Percentiles rank a stretch among this genome's conserved stretches.
These are phyloP conservation scores for Pichia sp. DNA, from an alignment of 1,139 yeast species.

Conservation along the genomic window DNA sequence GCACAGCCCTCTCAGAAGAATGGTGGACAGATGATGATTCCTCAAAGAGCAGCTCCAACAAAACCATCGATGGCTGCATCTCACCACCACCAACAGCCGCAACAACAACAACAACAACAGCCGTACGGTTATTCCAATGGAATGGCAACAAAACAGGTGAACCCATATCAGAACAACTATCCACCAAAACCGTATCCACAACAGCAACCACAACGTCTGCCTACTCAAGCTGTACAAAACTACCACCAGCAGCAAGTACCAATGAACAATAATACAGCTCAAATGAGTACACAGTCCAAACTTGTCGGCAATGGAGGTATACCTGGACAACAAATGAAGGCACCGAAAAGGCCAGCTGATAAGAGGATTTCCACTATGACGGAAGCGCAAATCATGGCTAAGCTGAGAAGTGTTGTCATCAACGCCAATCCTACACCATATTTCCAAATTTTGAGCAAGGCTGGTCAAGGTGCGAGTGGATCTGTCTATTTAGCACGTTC, in stretches of 20 bases:
- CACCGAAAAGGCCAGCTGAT: constrained; percentile 29
- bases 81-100: background rate
- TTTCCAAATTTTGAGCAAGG: constrained; percentile 84
- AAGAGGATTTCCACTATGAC: constrained; percentile 66
- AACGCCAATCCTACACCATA: constrained; percentile 77
- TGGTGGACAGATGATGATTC: no score
- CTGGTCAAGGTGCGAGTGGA: constrained; percentile 99
- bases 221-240: constrained; percentile 1
- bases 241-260: constrained; percentile 6
- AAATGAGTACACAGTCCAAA: constrained; percentile 12
- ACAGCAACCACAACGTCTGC: constrained; percentile 2
- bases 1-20: constrained; percentile 18
- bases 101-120: background rate
- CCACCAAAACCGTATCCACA: no score
- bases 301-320: constrained; percentile 6
- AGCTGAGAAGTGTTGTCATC: constrained; percentile 76
- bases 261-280: constrained; percentile 4
- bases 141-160: constrained; percentile 14
- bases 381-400: constrained; percentile 80
- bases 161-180: no score
- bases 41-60: background rate
- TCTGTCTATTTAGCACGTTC: constrained; percentile 87
- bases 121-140: background rate
- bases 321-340: background rate
- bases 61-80: constrained; percentile 15